Conservation (phyloP, 73 alveolate genomes). For the Uronychia setigera region DNA sequence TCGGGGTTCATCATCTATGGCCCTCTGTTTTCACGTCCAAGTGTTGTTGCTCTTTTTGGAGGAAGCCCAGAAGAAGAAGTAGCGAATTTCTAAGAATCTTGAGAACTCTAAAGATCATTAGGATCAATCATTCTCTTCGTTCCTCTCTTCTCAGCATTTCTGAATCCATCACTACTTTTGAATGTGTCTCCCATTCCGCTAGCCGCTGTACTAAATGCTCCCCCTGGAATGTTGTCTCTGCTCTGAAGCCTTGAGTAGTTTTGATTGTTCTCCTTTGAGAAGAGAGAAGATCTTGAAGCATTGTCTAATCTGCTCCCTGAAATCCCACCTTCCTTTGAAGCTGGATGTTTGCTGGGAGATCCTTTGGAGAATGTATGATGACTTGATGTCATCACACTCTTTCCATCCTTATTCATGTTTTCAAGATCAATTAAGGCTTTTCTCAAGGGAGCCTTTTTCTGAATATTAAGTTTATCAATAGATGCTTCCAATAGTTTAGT, state of each 20-base stretch:
- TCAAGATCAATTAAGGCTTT: constrained; percentile 41
- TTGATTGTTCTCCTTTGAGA: not conserved
- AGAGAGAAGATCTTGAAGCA: not conserved
- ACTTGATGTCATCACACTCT: constrained; percentile 14
- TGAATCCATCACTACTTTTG: constrained; percentile 6
- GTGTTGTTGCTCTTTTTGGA: constrained; percentile 2
- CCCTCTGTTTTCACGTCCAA: not conserved
- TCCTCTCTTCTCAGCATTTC: not conserved
- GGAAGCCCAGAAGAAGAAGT: not conserved
- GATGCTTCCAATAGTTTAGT: constrained; percentile 28
- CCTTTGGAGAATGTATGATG: not conserved
- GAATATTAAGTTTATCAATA: constrained; percentile 16
- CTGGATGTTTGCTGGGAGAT: not conserved
- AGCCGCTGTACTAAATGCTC: not conserved
- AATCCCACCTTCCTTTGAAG: not conserved
- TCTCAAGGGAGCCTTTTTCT: constrained; percentile 31
- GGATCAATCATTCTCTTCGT: constrained; percentile 5
- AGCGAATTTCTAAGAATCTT: not conserved
- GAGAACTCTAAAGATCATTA: not conserved
- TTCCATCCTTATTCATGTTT: constrained; percentile 15
- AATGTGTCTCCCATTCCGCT: constrained; percentile 8
- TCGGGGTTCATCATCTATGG: too few species aligned
- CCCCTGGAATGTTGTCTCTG: not conserved
- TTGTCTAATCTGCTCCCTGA: not conserved
- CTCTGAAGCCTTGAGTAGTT: not conserved